These are phyloP conservation scores for Triticum aestivum DNA, from an alignment of 176 grass and related monocot genomes.

Conservation along the genomic window DNA sequence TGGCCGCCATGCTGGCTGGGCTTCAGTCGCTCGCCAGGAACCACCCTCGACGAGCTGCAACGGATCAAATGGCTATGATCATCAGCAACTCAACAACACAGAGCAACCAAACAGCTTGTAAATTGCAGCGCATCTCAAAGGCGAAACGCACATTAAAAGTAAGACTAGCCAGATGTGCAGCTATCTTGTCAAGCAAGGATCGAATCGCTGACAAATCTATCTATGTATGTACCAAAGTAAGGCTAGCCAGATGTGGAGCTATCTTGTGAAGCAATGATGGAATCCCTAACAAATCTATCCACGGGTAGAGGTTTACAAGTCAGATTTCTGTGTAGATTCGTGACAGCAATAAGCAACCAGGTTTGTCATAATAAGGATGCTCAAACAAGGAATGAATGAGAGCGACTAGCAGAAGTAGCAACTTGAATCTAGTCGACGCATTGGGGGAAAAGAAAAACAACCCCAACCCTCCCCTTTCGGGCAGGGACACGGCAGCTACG, in stretches of 20 bases:
- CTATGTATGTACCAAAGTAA: no score
- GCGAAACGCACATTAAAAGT: no score
- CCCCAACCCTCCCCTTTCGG: background rate
- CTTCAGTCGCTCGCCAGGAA: background rate
- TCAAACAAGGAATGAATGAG: background rate
- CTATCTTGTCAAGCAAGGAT: no score
- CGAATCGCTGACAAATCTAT: no score
- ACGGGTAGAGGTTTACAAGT: no score
- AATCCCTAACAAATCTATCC: no score
- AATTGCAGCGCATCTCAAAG: background rate
- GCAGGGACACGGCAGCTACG: background rate
- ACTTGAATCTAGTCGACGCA: background rate
- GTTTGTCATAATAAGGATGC: no score
- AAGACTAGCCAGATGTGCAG: background rate
- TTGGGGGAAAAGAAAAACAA: background rate
- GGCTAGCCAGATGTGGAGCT: no score
- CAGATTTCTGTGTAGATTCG: no score
- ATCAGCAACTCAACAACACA: no score
- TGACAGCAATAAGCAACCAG: background rate
- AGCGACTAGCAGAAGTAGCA: background rate
- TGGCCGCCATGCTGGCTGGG: constrained; percentile 34
- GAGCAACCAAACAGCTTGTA: background rate
- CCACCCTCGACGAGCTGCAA: constrained; percentile 9
- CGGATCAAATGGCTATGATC: background rate
- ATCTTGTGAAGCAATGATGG: no score